Evolutionary conservation across 1,284 basidiomycete species (phyloP).

Genomic region (Microbotryum scabiosae): DNA sequence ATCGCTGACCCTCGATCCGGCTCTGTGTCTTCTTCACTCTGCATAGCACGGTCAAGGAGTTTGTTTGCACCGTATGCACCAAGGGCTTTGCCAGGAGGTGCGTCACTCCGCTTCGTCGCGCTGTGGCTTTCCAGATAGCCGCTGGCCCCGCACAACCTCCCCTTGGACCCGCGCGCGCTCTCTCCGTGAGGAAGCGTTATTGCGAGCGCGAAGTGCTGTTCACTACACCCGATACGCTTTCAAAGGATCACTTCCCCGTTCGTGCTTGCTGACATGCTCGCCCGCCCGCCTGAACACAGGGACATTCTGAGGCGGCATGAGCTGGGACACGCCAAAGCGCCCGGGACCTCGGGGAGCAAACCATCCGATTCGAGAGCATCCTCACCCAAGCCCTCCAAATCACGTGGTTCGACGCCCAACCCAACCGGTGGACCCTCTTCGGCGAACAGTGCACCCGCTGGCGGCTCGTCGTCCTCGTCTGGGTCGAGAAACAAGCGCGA

Average conservation of each 20-base stretch:
- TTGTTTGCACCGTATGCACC: constrained; percentile 25
- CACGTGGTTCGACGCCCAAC: background rate
- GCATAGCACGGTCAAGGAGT: constrained; percentile 21
- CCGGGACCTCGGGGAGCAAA: constrained; percentile 13
- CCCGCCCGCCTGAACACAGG: constrained; percentile 8
- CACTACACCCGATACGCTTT: too few species aligned
- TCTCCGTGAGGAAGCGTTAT: too few species aligned
- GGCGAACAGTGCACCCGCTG: background rate
- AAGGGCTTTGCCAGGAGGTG: constrained; percentile 26
- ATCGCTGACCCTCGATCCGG: background rate
- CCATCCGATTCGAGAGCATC: constrained; percentile 10
- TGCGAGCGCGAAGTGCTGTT: too few species aligned
- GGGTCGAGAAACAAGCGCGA: background rate
- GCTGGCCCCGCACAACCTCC: background rate
- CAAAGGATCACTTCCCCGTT: background rate
- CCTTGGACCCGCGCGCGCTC: too few species aligned
- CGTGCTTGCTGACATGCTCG: background rate
- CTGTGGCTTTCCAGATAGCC: background rate
- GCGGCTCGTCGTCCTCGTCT: background rate
- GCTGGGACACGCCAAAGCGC: constrained; percentile 15
- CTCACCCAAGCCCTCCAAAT: constrained; percentile 3
- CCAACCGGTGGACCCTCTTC: too few species aligned
- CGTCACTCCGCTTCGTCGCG: background rate
- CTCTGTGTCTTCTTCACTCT: background rate
- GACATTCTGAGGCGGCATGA: constrained; percentile 30